A percentile compares a stretch with the other conserved stretches of the same genome.
Evolutionary conservation across 2,329 filamentous ascomycete species (phyloP).

Genomic region (Rhytidhysteron rufulum): DNA sequence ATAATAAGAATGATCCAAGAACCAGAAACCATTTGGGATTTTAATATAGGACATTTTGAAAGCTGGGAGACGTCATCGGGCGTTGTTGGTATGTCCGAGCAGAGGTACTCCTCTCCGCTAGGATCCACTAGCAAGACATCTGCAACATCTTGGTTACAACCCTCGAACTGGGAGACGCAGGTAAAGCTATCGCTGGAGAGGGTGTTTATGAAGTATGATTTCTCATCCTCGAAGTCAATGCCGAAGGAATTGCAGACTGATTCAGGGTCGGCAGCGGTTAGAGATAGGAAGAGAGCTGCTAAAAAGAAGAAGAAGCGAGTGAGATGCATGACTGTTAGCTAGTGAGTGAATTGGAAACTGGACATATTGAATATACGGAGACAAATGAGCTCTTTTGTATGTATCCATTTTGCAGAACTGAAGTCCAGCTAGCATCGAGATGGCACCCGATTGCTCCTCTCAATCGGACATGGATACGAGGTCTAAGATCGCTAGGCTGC

Average conservation of each 20-base stretch:
- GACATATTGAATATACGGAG: no score
- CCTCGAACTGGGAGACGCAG: slow-evolving; percentile 42
- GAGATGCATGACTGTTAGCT: slow-evolving; percentile 16
- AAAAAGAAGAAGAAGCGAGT: slow-evolving; percentile 21
- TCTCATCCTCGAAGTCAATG: slow-evolving; percentile 42
- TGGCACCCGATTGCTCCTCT: no score
- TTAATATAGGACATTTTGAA: slow-evolving; percentile 41
- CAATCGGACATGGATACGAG: no score
- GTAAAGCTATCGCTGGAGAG: slow-evolving; percentile 40
- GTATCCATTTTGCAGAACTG: no score
- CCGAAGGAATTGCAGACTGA: slow-evolving; percentile 35
- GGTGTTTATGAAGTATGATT: slow-evolving; percentile 45
- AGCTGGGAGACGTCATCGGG: slow-evolving; percentile 37
- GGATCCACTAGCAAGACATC: slow-evolving; percentile 43
- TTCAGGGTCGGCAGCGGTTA: slow-evolving; percentile 18
- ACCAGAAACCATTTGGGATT: slow-evolving; percentile 42
- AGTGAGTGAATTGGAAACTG: slow-evolving; percentile 4
- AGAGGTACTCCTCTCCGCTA: slow-evolving; percentile 38
- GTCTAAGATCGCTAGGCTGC: no score
- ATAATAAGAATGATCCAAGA: slow-evolving; percentile 43
- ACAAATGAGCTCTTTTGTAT: slow-evolving; percentile 20
- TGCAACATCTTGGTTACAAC: slow-evolving; percentile 39
- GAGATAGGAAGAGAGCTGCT: slow-evolving; percentile 20
- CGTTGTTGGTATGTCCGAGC: slow-evolving; percentile 37
- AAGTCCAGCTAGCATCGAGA: no score